phyloP scores from a whole-genome alignment of 805 yeast genomes.

The Candida bentonensis region DNA sequence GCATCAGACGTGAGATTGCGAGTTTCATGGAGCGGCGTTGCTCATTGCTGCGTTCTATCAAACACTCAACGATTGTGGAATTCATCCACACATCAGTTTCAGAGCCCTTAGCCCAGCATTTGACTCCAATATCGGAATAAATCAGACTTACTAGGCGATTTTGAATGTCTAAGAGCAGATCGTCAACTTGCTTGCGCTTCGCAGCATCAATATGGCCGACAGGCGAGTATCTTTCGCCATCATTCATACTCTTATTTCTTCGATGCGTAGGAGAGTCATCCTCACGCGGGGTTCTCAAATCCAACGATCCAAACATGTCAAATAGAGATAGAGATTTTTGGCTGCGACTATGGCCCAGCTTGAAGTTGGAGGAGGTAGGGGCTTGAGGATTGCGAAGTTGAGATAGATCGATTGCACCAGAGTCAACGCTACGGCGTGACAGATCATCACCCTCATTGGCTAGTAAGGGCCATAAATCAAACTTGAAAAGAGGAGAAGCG shows the following conservation, averaged over 20 bases:
- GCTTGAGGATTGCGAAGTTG: neutral
- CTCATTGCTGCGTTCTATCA: constrained; percentile 1
- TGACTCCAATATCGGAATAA: constrained; percentile 19
- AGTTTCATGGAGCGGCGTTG: neutral
- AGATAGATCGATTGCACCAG: neutral
- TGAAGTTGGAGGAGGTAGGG: neutral
- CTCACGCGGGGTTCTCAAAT: constrained; percentile 5
- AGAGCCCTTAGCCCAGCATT: constrained; percentile 17
- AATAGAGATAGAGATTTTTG: constrained; percentile 8
- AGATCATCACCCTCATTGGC: constrained; percentile 9
- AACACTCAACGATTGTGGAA: neutral
- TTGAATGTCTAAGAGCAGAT: constrained; percentile 10
- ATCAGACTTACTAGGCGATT: constrained; percentile 15
- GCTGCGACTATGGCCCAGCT: constrained; percentile 8
- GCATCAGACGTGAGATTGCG: neutral
- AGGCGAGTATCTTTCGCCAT: constrained; percentile 3
- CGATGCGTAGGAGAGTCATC: constrained; percentile 5
- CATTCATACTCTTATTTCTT: constrained; percentile 11
- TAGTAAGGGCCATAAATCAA: constrained; percentile 14
- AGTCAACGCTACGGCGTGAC: neutral
- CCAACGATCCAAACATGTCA: constrained; percentile 12
- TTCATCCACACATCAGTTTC: constrained; percentile 22
- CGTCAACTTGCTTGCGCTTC: constrained; percentile 8
- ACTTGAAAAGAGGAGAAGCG: constrained; percentile 9
- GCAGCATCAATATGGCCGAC: constrained; percentile 1